phyloP scores from a whole-genome alignment of 495 filamentous ascomycete genomes.

The Aspergillus panamensis region DNA sequence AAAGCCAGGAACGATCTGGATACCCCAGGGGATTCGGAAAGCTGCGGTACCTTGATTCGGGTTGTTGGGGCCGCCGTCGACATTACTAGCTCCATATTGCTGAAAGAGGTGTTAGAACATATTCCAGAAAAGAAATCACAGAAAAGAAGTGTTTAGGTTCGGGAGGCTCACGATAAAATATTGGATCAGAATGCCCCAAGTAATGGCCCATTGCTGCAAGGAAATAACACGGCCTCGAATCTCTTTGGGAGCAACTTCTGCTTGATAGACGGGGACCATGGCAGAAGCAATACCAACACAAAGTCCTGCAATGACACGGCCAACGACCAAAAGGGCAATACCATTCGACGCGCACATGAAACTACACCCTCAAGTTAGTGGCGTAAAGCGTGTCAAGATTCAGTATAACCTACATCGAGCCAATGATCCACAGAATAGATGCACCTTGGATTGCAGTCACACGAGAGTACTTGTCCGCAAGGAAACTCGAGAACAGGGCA shows the following conservation, averaged over 20 bases:
- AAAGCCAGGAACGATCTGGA: slow-evolving; percentile 68
- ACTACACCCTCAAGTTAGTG: background rate
- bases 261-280: slow-evolving; percentile 69
- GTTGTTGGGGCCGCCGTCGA: slow-evolving; percentile 55
- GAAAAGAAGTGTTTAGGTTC: background rate
- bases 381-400: background rate
- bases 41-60: slow-evolving; percentile 51
- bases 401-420: slow-evolving; percentile 7
- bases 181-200: slow-evolving; percentile 66
- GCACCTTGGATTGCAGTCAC: slow-evolving; percentile 64
- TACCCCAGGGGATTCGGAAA: slow-evolving; percentile 71
- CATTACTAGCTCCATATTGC: slow-evolving; percentile 28
- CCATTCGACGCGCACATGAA: slow-evolving; percentile 49
- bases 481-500: slow-evolving; percentile 58
- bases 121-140: background rate
- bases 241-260: slow-evolving; percentile 71
- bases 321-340: slow-evolving; percentile 56
- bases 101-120: background rate
- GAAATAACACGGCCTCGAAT: slow-evolving; percentile 71
- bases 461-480: slow-evolving; percentile 63
- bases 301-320: slow-evolving; percentile 64
- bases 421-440: slow-evolving; percentile 56
- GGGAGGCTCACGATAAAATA: slow-evolving; percentile 62
- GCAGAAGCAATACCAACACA: slow-evolving; percentile 71
- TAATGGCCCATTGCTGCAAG: slow-evolving; percentile 75